A percentile compares a stretch with the other conserved stretches of the same genome.
Evolutionary conservation across 305 asterid species (phyloP).

Genomic region (Fraxinus floribunda): DNA sequence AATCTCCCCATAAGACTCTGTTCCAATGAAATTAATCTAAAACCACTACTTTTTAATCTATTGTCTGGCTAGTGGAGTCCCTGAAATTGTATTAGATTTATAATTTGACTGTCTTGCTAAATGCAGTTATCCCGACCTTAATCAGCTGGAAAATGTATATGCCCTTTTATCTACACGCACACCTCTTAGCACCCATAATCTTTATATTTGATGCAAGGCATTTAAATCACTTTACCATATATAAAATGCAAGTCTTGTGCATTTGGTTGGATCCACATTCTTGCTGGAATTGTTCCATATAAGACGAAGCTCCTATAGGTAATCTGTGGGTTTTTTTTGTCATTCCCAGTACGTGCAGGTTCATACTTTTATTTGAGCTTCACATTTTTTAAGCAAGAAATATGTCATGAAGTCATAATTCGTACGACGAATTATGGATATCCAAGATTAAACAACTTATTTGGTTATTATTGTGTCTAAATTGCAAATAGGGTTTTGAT

Average conservation of each 20-base stretch:
- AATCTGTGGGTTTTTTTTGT: not conserved
- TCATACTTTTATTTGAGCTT: not conserved
- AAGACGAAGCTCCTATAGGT: not conserved
- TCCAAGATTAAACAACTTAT: not conserved
- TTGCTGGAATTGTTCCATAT: not conserved
- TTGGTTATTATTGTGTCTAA: not conserved
- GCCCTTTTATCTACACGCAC: not conserved
- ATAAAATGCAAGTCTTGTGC: not conserved
- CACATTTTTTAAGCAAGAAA: not conserved
- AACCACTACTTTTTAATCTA: not conserved
- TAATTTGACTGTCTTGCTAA: not conserved
- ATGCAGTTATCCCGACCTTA: slow-evolving; percentile 22
- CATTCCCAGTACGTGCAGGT: not conserved
- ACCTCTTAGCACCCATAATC: not conserved
- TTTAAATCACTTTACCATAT: not conserved
- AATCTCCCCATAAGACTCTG: not conserved
- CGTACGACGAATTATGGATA: not conserved
- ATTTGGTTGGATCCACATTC: not conserved
- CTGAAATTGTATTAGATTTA: not conserved
- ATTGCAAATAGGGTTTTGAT: not conserved
- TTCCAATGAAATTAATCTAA: not conserved
- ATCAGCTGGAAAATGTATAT: slow-evolving; percentile 56
- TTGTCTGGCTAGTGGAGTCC: not conserved
- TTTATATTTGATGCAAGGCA: not conserved
- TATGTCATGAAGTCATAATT: not conserved